Evolutionary conservation across 2,329 filamentous ascomycete species (phyloP), one percentile per base, ranked within the genome.

Genomic region (Apiospora rasikravindrae): DNA sequence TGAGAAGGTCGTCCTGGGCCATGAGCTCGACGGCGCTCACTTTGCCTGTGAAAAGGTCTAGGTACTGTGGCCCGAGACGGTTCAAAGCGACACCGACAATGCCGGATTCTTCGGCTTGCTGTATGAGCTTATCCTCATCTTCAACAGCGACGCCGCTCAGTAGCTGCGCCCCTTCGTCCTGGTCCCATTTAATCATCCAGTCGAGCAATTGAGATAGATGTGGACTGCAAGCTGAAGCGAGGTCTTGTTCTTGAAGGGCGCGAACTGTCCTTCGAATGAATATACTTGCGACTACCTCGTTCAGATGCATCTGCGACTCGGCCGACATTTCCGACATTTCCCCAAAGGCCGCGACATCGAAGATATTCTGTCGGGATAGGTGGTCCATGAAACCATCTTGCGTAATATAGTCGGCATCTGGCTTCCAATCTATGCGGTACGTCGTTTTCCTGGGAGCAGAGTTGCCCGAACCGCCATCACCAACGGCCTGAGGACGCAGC

Each of bases 171-270:
- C 37, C 61, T 1, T 71, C 70, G 7, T 68, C 61, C 19, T 47
- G 57, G 37, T 71, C 42, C 70, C 64, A 74, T 19, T 67, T 71
- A 7, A 67, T 53, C 61, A 71, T 72, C 74, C 74, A 75, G 22
- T 11, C 49, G 42, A 73, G 72, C 16, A 75, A 71, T 37, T 69
- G 70, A 14, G 72, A 49, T 29, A 74, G 67, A 45, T 73, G 74
- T 0, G 70, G 64, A 4, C 44, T 71, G 5, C 64, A 69, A 5
- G 72, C 69, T 14, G 67, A 29, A 11, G 70, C 66, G 16, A 69
- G 42, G 19, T 29, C 49, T 37, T 71, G 44, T n/a, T 19, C 26
- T 2, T 29, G 37, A 5, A 73, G 57, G 19, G 49, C 26, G 26
- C 51, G n/a, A 2, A 72, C 37, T 5, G 73, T 72, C 19, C 71